Evolutionary conservation across 805 yeast genomes (phyloP).

Genomic region (Candida bentonensis): DNA sequence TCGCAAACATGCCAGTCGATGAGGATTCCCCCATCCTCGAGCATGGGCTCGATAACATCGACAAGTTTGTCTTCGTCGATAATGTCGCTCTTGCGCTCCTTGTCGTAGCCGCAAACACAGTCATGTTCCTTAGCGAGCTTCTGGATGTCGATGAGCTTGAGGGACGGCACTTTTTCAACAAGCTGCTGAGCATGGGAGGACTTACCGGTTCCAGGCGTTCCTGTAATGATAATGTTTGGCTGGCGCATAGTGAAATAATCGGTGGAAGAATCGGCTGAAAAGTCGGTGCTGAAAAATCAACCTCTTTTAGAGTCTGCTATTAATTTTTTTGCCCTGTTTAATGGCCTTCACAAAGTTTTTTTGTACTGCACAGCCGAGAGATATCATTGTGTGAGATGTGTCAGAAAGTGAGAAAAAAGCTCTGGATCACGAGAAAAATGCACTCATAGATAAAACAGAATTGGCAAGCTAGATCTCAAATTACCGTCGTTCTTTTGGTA

Average conservation of each 20-base stretch:
- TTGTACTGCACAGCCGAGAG: no score
- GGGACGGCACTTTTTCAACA: slow-evolving; percentile 34
- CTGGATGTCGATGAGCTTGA: slow-evolving; percentile 51
- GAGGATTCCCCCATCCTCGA: slow-evolving; percentile 75
- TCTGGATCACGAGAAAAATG: no score
- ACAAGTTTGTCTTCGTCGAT: slow-evolving; percentile 86
- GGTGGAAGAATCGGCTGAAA: no score
- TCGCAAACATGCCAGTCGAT: slow-evolving; percentile 98
- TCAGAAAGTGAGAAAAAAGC: no score
- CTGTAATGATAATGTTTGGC: slow-evolving; percentile 78
- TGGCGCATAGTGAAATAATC: slow-evolving; percentile 8
- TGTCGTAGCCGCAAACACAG: slow-evolving; percentile 76
- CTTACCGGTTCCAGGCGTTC: slow-evolving; percentile 90
- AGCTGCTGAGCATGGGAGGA: slow-evolving; percentile 59
- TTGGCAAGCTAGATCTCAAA: no score
- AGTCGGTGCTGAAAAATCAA: no score
- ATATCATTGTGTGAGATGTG: no score
- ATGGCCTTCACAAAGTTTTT: no score
- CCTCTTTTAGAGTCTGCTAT: no score
- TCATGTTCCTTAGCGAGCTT: slow-evolving; percentile 67
- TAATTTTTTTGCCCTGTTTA: no score
- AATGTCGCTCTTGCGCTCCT: slow-evolving; percentile 67
- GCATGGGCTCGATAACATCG: slow-evolving; percentile 64
- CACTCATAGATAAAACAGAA: no score
- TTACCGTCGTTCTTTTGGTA: no score